Evolutionary conservation across 2,329 filamentous ascomycete species (phyloP).

Genomic region (Diaporthe batatas): DNA sequence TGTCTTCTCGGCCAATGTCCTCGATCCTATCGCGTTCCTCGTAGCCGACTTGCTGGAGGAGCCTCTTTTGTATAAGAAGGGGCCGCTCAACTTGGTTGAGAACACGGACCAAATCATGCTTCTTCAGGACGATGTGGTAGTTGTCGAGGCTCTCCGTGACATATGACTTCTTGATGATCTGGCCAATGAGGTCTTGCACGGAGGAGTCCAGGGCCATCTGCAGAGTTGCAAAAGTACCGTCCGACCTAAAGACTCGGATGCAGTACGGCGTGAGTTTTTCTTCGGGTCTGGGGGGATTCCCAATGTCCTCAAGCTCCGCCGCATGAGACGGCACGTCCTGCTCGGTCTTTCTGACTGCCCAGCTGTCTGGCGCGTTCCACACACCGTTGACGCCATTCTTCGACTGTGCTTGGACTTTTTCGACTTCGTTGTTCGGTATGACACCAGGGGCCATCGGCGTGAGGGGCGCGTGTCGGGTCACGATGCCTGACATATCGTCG

Average conservation of each 20-base stretch:
- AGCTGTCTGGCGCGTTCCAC: conserved; percentile 97
- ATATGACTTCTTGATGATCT: conserved; percentile 94
- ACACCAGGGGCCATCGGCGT: conserved; percentile 76
- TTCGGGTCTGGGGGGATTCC: conserved; percentile 76
- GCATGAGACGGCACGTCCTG: conserved; percentile 68
- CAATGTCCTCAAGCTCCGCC: conserved; percentile 76
- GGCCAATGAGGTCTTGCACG: conserved; percentile 87
- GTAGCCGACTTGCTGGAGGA: conserved; percentile 94
- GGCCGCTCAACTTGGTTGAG: conserved; percentile 84
- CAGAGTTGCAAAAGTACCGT: conserved; percentile 94
- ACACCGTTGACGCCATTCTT: conserved; percentile 64
- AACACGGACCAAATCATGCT: conserved; percentile 89
- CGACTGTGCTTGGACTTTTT: conserved; percentile 53
- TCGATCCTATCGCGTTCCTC: conserved; percentile 88
- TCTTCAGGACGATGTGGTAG: conserved; percentile 95
- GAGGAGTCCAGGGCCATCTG: conserved; percentile 87
- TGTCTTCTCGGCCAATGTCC: conserved; percentile 95
- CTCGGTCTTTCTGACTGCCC: conserved; percentile 87
- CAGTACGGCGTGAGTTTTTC: conserved; percentile 85
- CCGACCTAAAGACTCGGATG: conserved; percentile 93
- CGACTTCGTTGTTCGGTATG: conserved; percentile 58
- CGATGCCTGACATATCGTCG: conserved; percentile 90
- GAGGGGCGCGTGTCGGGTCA: conserved; percentile 77
- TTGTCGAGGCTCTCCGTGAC: conserved; percentile 91
- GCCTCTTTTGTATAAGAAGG: conserved; percentile 88